These are phyloP conservation scores for Graphilbum ipis-grandicollis DNA, from an alignment of 2,329 filamentous ascomycete genomes.

Conservation along the genomic window DNA sequence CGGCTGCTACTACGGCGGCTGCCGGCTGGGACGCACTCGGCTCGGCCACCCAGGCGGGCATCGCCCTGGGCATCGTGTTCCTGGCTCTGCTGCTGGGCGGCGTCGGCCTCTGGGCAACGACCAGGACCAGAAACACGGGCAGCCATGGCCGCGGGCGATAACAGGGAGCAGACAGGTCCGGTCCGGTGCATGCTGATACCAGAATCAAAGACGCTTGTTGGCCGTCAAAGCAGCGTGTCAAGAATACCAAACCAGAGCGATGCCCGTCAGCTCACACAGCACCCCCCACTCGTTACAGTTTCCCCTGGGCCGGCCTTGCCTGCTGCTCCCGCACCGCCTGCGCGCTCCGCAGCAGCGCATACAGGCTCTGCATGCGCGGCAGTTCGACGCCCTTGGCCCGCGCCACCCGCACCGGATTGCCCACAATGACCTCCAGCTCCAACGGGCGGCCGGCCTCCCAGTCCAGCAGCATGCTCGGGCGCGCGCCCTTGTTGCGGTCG, in stretches of 20 bases:
- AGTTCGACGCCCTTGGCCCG: constrained; percentile 44
- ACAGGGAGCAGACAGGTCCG: too few relatives aligned
- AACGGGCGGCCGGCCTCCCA: constrained; percentile 49
- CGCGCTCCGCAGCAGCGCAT: constrained; percentile 46
- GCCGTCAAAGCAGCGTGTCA: too few relatives aligned
- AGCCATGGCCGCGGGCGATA: too few relatives aligned
- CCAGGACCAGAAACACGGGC: neutral
- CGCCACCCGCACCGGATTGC: constrained; percentile 52
- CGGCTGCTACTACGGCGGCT: too few relatives aligned
- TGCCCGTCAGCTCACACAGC: too few relatives aligned
- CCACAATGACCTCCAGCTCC: constrained; percentile 57
- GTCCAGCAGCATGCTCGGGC: constrained; percentile 51
- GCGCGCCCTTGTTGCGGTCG: constrained; percentile 44
- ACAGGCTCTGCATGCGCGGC: constrained; percentile 48
- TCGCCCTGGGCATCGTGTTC: constrained; percentile 5
- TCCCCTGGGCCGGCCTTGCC: constrained; percentile 15
- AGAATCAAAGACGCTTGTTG: too few relatives aligned
- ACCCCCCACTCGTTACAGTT: constrained; percentile 18
- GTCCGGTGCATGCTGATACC: too few relatives aligned
- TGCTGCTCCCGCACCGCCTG: constrained; percentile 30
- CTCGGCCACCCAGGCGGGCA: constrained; percentile 2
- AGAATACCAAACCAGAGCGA: too few relatives aligned
- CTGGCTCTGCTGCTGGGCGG: constrained; percentile 3
- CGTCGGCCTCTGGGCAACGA: constrained; percentile 7
- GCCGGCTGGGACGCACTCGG: neutral